Evolutionary conservation across 495 filamentous ascomycete species (phyloP), one percentile per base, ranked within the genome.

Genomic region (Xylaria intraflava): DNA sequence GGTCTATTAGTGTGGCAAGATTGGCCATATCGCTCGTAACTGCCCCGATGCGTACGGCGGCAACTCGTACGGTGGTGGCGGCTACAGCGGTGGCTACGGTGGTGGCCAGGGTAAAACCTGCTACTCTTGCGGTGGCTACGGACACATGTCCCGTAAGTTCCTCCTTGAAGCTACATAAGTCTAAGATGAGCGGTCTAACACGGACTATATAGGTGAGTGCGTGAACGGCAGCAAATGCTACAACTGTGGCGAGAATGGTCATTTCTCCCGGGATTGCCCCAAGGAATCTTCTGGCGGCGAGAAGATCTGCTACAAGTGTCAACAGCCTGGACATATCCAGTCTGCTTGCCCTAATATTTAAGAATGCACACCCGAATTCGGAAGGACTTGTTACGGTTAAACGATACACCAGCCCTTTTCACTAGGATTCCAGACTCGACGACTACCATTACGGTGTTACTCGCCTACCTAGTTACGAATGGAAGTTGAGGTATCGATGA

Each of bases 171-270:
- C 40, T 19, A 9, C 20, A 41, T 31, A 16, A 14, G 19, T 51
- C 19, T 14, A 53, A 3, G 10, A 17, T 26, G 14, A 46, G 14
- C 26, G 8, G 54, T 43, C 60, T 65, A 61, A 65, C 48, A 9
- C 8, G 19, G 31, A 24, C 14, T 36, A 11, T 49, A 11, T 49
- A 79, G 76, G 78, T 60, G 93, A 97, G 72, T 98, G 93, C 75
- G 96, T 94, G 43, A 93, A 97, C 65, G 93, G 93, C 51, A 90
- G 91, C 78, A 97, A 97, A 80, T 98, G 93, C 84, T 98, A 98
- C 84, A 97, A 97, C 83, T 98, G 93, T 67, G 93, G 93, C 54
- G 88, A 94, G 72, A 84, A 90, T 46, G 93, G 93, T 56, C 93
- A 97, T 72, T 80, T 96, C 60, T 91, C 87, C 55, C 88, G 93